phyloP scores from a whole-genome alignment of 2,329 filamentous ascomycete genomes.

The Eurotiales sp. region DNA sequence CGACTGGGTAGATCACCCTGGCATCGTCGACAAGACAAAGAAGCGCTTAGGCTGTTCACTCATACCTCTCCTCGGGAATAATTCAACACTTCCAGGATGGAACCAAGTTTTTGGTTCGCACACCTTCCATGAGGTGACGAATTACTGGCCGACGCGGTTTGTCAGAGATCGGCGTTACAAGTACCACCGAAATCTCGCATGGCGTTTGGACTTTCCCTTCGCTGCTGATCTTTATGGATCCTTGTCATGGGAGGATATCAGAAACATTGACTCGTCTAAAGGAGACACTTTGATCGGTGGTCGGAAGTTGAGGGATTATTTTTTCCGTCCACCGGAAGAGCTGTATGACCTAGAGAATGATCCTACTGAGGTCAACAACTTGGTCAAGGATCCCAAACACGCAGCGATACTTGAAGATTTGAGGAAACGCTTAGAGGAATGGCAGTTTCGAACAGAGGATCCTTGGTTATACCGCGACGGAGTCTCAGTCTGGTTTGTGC shows the following conservation, averaged over 20 bases:
- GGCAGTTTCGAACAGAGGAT: conserved; percentile 34
- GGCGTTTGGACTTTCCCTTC: conserved; percentile 50
- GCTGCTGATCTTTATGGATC: conserved; percentile 45
- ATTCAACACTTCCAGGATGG: neutral
- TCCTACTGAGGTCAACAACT: conserved; percentile 45
- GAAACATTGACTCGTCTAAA: conserved; percentile 28
- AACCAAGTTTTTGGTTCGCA: conserved; percentile 47
- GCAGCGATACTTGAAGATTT: conserved; percentile 29
- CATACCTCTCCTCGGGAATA: conserved; percentile 1
- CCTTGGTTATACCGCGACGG: conserved; percentile 32
- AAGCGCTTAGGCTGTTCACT: conserved; percentile 24
- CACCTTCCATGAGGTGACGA: conserved; percentile 50
- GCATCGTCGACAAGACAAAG: conserved; percentile 25
- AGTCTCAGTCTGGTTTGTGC: conserved; percentile 6
- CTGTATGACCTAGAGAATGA: conserved; percentile 47
- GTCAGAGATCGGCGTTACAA: conserved; percentile 44
- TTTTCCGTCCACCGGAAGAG: conserved; percentile 45
- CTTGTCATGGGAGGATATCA: conserved; percentile 44
- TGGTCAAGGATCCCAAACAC: conserved; percentile 35
- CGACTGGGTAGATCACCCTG: conserved; percentile 37
- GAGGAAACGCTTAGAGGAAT: conserved; percentile 29
- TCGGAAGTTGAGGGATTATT: conserved; percentile 41
- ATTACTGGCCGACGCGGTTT: conserved; percentile 51
- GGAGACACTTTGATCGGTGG: conserved; percentile 36
- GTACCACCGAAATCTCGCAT: conserved; percentile 52